Base-by-base conservation (phyloP, 257 asterid species). In the Lithospermum erythrorhizon region DNA sequence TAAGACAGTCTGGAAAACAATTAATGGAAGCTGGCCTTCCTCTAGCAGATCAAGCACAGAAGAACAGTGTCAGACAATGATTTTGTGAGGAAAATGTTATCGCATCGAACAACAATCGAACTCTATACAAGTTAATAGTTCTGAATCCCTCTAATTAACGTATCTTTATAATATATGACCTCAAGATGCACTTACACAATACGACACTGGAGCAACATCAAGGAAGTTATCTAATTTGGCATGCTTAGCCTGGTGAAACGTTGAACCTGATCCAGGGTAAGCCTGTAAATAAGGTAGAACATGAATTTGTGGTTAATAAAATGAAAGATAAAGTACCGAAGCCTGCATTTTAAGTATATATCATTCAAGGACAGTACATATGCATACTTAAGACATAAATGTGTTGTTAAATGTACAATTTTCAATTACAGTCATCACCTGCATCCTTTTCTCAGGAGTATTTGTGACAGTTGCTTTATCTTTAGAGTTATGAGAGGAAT, bases 201-300 rank as follows among this genome's bases (percentile, higher is more conserved):
- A 87, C 57, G 94, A 82, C 71, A 90, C 51, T 21, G 95, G 95
- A 65, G 89, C 81, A 64, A 76, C 90, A 68, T 87, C 94, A 64
- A 90, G 93, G 76, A 80, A 83, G 64, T 75, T 82, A 65, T 87
- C 95, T 72, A 84, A 65, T 65, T 83, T 87, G 25, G 77, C 83
- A 70, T 65, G 79, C 79, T 83, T 84, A 61, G 72, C 68, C 58
- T 74, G 83, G 67, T 78, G 71, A 76, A 86, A 72, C 74, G 81
- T 82, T 55, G 94, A 78, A 72, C 88, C 79, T 57, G 95, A 75
- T 69, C 83, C 93, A 69, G 68, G 71, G 55, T 74, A 63, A 55
- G 76, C 90, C 90, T 82, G 81, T 59, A 23, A 69, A 23, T 51
- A 73, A 49, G 62, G 22, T 62, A 70, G 35, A 48, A 41, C 21